A percentile compares a stretch with the other conserved stretches of the same genome.
phyloP scores from a whole-genome alignment of 768 basidiomycete species.

The Exidia glandulosa region DNA sequence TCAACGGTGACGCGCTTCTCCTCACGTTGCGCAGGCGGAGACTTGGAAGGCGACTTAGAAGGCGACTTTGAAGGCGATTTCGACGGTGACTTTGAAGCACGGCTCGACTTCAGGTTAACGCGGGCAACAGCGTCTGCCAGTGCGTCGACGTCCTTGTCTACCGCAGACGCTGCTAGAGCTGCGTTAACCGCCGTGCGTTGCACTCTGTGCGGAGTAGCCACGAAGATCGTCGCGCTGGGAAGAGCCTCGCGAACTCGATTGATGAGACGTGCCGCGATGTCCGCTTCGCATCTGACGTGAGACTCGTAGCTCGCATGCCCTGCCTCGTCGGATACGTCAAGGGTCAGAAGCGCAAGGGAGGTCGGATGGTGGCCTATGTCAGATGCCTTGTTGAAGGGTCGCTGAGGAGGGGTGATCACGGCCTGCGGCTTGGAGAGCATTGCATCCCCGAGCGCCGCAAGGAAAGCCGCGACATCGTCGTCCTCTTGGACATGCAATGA shows the following conservation, averaged over 20 bases:
- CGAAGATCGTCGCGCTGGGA: conserved; percentile 35
- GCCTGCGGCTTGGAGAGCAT: conserved; percentile 33
- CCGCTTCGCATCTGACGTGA: conserved; percentile 38
- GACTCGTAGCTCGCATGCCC: conserved; percentile 33
- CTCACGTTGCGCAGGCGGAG: too few species aligned
- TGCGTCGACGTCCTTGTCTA: conserved; percentile 5
- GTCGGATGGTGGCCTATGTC: conserved; percentile 24
- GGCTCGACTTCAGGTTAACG: conserved; percentile 5
- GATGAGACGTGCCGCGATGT: conserved; percentile 33
- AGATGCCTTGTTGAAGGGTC: neutral
- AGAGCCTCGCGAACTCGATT: conserved; percentile 26
- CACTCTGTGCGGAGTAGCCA: conserved; percentile 42
- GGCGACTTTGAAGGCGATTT: too few species aligned
- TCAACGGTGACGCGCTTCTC: conserved; percentile 41
- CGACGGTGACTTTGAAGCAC: neutral
- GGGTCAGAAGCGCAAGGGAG: conserved; percentile 33
- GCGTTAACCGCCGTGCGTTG: conserved; percentile 39
- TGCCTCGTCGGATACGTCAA: conserved; percentile 23
- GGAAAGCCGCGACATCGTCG: conserved; percentile 23
- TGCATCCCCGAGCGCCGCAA: conserved; percentile 31
- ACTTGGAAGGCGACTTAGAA: too few species aligned
- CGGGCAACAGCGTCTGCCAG: conserved; percentile 8
- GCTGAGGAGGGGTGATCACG: conserved; percentile 8
- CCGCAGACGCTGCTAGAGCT: conserved; percentile 18
- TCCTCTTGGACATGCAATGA: conserved; percentile 21